These are phyloP conservation scores for Leishmania aethiopica DNA, from an alignment of 208 protist species.

Conservation along the genomic window DNA sequence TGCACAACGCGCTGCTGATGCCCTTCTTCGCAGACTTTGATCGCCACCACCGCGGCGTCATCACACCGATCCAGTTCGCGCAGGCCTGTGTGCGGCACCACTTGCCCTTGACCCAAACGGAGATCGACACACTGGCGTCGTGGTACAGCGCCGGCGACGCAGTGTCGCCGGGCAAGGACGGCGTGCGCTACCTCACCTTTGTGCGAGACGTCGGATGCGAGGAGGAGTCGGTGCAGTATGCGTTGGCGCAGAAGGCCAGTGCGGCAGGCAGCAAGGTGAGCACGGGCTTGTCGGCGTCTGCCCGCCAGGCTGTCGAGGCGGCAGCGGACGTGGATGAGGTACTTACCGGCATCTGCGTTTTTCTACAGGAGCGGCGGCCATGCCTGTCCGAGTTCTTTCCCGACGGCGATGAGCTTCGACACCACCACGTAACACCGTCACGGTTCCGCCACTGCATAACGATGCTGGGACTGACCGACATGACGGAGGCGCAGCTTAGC, in stretches of 20 bases:
- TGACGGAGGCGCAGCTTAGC: slow-evolving; percentile 55
- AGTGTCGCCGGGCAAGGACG: slow-evolving; percentile 24
- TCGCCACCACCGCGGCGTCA: slow-evolving; percentile 64
- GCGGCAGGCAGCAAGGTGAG: background rate
- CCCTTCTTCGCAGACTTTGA: slow-evolving; percentile 92
- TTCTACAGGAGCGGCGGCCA: slow-evolving; percentile 74
- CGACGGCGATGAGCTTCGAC: slow-evolving; percentile 85
- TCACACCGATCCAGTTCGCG: slow-evolving; percentile 60
- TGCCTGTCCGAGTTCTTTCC: slow-evolving; percentile 80
- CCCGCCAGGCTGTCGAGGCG: slow-evolving; percentile 5
- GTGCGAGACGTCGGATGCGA: slow-evolving; percentile 63
- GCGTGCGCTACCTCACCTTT: slow-evolving; percentile 72
- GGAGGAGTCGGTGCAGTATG: slow-evolving; percentile 31
- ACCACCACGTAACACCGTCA: slow-evolving; percentile 70
- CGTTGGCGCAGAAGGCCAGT: slow-evolving; percentile 1
- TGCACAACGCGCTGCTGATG: slow-evolving; percentile 72
- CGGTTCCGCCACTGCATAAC: slow-evolving; percentile 81
- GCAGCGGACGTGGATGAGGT: slow-evolving; percentile 51
- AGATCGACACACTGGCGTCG: slow-evolving; percentile 40
- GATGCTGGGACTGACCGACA: slow-evolving; percentile 63
- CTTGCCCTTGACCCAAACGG: slow-evolving; percentile 49
- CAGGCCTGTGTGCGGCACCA: slow-evolving; percentile 73
- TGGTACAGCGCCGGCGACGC: slow-evolving; percentile 53
- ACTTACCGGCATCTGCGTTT: slow-evolving; percentile 56
- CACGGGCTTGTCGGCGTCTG: background rate